Evolutionary conservation across 176 grass and related monocot species (phyloP).

Genomic region (bread wheat (Triticum aestivum)): DNA sequence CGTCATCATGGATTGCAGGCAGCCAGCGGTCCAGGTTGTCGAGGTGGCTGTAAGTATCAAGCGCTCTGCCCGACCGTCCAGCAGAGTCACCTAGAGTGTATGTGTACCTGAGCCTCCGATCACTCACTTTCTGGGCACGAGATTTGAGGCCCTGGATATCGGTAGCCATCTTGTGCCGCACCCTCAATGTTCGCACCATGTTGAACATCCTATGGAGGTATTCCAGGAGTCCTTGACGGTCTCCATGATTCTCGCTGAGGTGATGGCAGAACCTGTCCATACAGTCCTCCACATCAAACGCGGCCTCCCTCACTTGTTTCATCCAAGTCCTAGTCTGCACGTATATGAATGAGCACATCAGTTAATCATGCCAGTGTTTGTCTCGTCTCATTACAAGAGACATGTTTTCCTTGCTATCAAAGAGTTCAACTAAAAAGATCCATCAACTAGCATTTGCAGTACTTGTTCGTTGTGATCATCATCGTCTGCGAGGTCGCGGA

Average conservation of each 20-base stretch:
- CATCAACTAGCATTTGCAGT: background rate
- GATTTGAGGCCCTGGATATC: background rate
- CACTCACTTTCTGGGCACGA: background rate
- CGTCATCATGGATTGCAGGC: background rate
- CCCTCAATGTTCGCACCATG: background rate
- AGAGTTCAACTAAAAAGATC: too few relatives aligned
- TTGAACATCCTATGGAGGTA: background rate
- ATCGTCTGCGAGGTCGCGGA: background rate
- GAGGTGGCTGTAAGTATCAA: background rate
- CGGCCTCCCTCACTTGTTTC: constrained; percentile 19
- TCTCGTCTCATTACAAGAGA: too few relatives aligned
- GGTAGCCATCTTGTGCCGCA: background rate
- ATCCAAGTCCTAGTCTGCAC: background rate
- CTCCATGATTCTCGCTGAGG: background rate
- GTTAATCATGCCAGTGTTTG: background rate
- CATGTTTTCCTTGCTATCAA: too few relatives aligned
- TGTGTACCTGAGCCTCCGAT: constrained; percentile 8
- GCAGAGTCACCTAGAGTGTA: background rate
- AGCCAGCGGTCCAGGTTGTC: background rate
- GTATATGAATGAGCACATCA: background rate
- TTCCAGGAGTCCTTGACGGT: background rate
- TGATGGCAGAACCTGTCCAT: background rate
- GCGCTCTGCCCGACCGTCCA: background rate
- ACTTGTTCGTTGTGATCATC: background rate
- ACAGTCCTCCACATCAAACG: constrained; percentile 4